phyloP scores from a whole-genome alignment of 495 filamentous ascomycete genomes.

The Podospora pseudoanserina region DNA sequence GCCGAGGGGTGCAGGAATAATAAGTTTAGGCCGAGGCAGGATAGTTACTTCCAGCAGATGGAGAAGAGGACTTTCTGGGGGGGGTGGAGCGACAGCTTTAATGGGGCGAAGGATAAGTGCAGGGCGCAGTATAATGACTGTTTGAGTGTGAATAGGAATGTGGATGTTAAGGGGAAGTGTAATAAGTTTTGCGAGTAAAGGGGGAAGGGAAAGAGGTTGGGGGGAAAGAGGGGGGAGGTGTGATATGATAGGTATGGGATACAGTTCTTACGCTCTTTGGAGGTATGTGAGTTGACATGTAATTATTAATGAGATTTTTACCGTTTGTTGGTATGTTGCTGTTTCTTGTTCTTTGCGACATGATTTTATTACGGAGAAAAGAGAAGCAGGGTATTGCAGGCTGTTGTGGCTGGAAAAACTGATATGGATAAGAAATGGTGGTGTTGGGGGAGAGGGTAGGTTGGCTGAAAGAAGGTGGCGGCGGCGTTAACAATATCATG shows the following conservation, averaged over 20 bases:
- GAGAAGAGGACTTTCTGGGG: constrained; percentile 18
- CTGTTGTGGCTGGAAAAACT: too few relatives aligned
- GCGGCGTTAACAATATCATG: background rate
- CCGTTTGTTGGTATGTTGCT: background rate
- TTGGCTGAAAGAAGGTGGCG: background rate
- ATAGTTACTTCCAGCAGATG: constrained; percentile 14
- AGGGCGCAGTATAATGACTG: constrained; percentile 42
- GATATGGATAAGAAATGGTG: background rate
- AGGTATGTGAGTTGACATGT: background rate
- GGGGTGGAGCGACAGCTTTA: constrained; percentile 26
- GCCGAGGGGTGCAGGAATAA: constrained; percentile 39
- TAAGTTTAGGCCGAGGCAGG: background rate
- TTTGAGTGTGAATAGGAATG: constrained; percentile 20
- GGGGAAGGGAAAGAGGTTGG: constrained; percentile 13
- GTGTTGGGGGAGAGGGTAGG: background rate
- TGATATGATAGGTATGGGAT: background rate
- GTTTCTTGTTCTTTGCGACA: background rate
- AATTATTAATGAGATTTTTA: background rate
- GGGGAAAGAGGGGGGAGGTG: background rate
- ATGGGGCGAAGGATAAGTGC: constrained; percentile 37
- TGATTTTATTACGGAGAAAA: background rate
- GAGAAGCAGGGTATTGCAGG: too few relatives aligned
- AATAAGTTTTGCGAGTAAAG: constrained; percentile 21
- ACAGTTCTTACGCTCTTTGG: constrained; percentile 19
- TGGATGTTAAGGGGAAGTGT: constrained; percentile 25